Evolutionary conservation across 1,139 yeast genomes (phyloP), one percentile per base, ranked within the genome.

Genomic region (Yamadazyma kanchanaburiensis): DNA sequence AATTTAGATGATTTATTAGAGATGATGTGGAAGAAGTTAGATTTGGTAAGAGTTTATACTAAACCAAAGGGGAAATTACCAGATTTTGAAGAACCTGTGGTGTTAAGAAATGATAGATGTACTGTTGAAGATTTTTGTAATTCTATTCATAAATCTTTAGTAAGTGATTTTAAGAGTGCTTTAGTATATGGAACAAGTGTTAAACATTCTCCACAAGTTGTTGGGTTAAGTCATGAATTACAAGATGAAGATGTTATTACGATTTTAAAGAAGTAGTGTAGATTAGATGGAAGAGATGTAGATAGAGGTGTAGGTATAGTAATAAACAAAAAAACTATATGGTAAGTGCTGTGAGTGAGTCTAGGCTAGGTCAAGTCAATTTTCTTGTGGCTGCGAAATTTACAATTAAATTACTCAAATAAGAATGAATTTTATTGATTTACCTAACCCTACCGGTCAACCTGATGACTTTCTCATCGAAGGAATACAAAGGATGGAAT

Each of bases 171-270:
- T 60, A 83, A 86, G 60, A 83, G 78, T 48, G 97, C 97, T 1
- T 73, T 87, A 42, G 97, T 91, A 1, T 89, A 70, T 52, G 97
- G 97, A 24, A 74, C 86, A 12, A 82, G 94, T 50, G 97, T 89
- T 31, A 91, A 91, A 65, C 98, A 91, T 58, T 96, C 89, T 60
- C 97, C 97, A n/a, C 98, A 91, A 62, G 77, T 80, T 45, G 97
- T 89, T 26, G 98, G 98, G 25, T 70, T 91, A 45, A 60, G 71
- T 30, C 98, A 94, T 61, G 67, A 55, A 7, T 67, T 91, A 45
- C 83, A 81, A 59, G 99, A 91, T 58, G 98, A 91, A 61, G 99
- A 91, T 62, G 98, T 94, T 20, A 94, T 91, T 32, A 89, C 98
- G 18, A 87, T 91, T 48, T 73, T 89, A 63, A 89, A 88, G 67